These are phyloP conservation scores for Russula sp. DNA, from an alignment of 768 basidiomycete species.

Conservation along the genomic window DNA sequence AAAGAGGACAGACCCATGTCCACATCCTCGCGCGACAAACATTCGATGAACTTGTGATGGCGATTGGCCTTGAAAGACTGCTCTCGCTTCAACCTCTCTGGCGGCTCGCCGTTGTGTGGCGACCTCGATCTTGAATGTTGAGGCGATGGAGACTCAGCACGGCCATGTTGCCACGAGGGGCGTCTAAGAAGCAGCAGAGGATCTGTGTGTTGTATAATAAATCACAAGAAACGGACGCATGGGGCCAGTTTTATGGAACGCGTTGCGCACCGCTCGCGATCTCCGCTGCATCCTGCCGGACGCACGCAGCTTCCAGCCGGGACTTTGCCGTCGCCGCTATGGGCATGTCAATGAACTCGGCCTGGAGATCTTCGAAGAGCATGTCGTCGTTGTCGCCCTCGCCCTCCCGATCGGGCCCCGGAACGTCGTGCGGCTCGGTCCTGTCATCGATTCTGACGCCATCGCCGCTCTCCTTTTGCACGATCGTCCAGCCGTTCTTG, in stretches of 20 bases:
- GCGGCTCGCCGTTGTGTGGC: slow-evolving; percentile 9
- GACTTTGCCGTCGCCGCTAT: slow-evolving; percentile 3
- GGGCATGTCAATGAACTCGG: slow-evolving; percentile 21
- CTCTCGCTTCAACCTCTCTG: slow-evolving; percentile 58
- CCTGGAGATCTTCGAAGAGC: slow-evolving; percentile 18
- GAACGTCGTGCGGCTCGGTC: not conserved
- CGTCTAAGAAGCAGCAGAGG: slow-evolving; percentile 20
- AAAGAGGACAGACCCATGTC: slow-evolving; percentile 56
- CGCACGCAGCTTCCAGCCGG: not conserved
- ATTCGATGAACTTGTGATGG: slow-evolving; percentile 76
- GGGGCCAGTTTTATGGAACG: not conserved
- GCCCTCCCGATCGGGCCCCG: not conserved
- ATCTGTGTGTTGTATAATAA: slow-evolving; percentile 11
- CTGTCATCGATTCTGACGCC: not conserved
- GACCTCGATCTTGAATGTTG: slow-evolving; percentile 17
- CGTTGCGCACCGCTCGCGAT: slow-evolving; percentile 20
- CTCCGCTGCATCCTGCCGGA: slow-evolving; percentile 24
- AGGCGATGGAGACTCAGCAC: slow-evolving; percentile 2
- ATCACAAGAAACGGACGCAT: not conserved
- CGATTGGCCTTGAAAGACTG: slow-evolving; percentile 74
- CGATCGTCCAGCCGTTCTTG: slow-evolving; percentile 24
- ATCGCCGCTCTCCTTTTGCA: slow-evolving; percentile 6
- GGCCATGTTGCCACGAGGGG: slow-evolving; percentile 1
- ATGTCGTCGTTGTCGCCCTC: slow-evolving; percentile 14
- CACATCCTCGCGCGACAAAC: slow-evolving; percentile 68